Conservation (phyloP, 345 rosid species). For the Citrus australasica region DNA sequence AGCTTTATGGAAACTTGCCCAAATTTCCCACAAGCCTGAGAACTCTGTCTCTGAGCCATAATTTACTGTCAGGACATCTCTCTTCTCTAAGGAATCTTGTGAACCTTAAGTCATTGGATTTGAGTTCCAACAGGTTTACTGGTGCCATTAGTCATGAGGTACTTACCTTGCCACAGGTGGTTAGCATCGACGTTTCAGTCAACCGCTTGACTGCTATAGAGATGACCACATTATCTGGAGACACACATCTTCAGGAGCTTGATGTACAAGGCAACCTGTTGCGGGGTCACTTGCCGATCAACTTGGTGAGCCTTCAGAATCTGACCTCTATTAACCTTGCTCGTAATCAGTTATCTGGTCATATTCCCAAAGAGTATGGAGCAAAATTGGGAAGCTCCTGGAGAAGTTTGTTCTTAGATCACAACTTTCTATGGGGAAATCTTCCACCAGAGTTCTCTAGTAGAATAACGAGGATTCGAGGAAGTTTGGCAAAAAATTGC, state of each 20-base stretch:
- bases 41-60: conserved; percentile 34
- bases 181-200: conserved; percentile 38
- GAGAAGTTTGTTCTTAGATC: conserved; percentile 28
- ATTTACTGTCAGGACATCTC: conserved; percentile 44
- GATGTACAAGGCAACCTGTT: conserved; percentile 46
- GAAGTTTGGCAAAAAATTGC: conserved; percentile 56
- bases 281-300: conserved; percentile 42
- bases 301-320: conserved; percentile 34
- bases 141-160: conserved; percentile 24
- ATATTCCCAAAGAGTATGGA: conserved; percentile 39
- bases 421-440: conserved; percentile 40
- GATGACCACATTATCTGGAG: conserved; percentile 18
- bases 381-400: conserved; percentile 37
- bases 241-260: conserved; percentile 33
- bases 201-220: conserved; percentile 42
- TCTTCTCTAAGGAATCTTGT: conserved; percentile 26
- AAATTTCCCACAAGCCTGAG: conserved; percentile 43
- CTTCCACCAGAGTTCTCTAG: conserved; percentile 38
- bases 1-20: conserved; percentile 42
- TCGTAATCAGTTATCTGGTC: conserved; percentile 37
- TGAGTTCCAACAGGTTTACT: conserved; percentile 52
- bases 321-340: conserved; percentile 40
- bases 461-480: conserved; percentile 23
- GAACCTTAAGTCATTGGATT: conserved; percentile 30
- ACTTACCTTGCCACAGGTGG: conserved; percentile 35